phyloP scores from a whole-genome alignment of 176 grass and related monocot species.

The Oryza longistaminata region DNA sequence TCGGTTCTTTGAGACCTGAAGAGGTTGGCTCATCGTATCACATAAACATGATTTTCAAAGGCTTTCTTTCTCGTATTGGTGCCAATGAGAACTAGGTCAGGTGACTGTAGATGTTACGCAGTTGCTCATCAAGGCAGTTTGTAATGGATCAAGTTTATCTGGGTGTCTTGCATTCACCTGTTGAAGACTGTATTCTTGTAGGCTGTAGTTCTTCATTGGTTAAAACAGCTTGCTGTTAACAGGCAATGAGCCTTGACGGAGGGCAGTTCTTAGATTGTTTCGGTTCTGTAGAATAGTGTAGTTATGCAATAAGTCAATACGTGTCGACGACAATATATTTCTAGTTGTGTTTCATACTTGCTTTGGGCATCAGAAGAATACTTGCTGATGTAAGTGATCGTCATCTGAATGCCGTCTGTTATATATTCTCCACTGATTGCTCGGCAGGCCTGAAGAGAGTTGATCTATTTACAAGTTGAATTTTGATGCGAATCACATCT shows the following conservation, averaged over 20 bases:
- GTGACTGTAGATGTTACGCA: not conserved
- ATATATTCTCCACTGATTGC: not conserved
- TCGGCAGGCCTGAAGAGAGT: no score
- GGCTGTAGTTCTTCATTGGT: not conserved
- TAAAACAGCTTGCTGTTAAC: not conserved
- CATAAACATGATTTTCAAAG: not conserved
- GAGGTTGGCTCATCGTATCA: not conserved
- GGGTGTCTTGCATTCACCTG: not conserved
- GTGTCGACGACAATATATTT: not conserved
- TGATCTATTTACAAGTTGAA: not conserved
- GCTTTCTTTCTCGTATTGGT: not conserved
- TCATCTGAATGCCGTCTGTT: conserved; percentile 13
- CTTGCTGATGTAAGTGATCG: not conserved
- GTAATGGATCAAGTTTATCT: not conserved
- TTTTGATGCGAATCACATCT: not conserved
- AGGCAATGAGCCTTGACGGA: not conserved
- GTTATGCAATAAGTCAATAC: not conserved
- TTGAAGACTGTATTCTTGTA: conserved; percentile 11
- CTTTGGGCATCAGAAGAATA: not conserved
- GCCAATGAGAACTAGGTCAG: not conserved
- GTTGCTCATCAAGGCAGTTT: not conserved
- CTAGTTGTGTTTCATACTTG: not conserved
- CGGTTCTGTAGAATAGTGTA: not conserved
- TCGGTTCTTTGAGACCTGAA: conserved; percentile 78
- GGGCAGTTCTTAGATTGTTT: not conserved